phyloP scores from a whole-genome alignment of 202 grass and related monocot species.

The Brachypodium distachyon region DNA sequence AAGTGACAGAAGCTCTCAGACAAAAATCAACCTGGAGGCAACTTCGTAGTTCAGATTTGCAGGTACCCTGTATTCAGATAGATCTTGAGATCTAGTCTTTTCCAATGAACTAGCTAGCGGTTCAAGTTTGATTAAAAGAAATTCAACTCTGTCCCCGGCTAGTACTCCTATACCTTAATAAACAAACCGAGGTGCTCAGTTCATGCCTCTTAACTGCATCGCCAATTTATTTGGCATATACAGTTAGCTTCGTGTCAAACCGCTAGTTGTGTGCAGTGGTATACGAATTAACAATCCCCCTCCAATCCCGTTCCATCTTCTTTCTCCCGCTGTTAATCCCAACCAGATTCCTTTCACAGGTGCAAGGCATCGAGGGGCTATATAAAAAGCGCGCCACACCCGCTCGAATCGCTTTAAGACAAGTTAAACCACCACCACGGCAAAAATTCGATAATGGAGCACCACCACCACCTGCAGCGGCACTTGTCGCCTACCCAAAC shows the following conservation, averaged over 20 bases:
- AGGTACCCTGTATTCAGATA: neutral
- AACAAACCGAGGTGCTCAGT: neutral
- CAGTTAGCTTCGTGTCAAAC: neutral
- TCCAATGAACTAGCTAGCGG: neutral
- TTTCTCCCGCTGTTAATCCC: neutral
- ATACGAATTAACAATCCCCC: neutral
- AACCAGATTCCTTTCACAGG: neutral
- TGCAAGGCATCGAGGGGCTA: neutral
- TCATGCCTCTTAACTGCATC: neutral
- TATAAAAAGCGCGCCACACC: constrained; percentile 5
- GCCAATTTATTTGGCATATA: neutral
- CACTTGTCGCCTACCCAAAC: neutral
- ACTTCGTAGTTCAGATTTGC: neutral
- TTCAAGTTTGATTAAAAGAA: neutral
- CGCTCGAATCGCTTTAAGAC: neutral
- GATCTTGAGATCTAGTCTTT: neutral
- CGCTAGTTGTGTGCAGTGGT: neutral
- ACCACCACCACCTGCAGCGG: neutral
- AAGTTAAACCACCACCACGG: neutral
- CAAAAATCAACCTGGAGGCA: neutral
- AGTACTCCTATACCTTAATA: no score
- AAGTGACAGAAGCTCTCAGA: neutral
- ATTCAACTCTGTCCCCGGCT: neutral
- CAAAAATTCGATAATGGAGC: constrained; percentile 3
- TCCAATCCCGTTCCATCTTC: neutral